Conservation (phyloP, 371 early-diverging fungal species). For the Apophysomyces elegans region DNA sequence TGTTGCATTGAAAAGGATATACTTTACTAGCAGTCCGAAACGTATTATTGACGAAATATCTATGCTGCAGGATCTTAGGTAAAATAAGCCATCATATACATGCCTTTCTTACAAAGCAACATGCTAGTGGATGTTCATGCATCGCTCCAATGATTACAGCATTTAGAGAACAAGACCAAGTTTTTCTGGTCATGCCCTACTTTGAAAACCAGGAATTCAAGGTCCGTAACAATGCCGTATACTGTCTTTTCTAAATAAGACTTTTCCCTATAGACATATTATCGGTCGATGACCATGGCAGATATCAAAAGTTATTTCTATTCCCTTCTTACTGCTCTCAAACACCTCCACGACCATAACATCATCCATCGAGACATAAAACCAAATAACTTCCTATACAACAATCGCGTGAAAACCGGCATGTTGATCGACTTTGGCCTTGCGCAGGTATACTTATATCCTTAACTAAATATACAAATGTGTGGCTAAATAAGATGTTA, state of each 20-base stretch:
- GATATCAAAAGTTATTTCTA: slow-evolving; percentile 88
- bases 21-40: slow-evolving; percentile 82
- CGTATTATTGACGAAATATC: slow-evolving; percentile 90
- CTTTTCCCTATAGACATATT: slow-evolving; percentile 54
- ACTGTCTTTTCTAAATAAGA: neutral
- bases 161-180: slow-evolving; percentile 83
- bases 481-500: neutral
- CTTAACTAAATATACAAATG: neutral
- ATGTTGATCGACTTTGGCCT: slow-evolving; percentile 98
- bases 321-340: slow-evolving; percentile 77
- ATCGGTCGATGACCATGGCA: slow-evolving; percentile 55
- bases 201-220: slow-evolving; percentile 87
- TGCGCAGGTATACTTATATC: slow-evolving; percentile 65
- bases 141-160: slow-evolving; percentile 87
- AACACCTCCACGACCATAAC: slow-evolving; percentile 72
- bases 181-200: slow-evolving; percentile 89
- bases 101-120: neutral
- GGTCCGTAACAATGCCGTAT: slow-evolving; percentile 43
- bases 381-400: slow-evolving; percentile 96
- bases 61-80: slow-evolving; percentile 79
- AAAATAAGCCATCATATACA: neutral
- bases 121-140: slow-evolving; percentile 35
- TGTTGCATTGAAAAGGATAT: slow-evolving; percentile 96
- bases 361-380: slow-evolving; percentile 97
- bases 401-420: slow-evolving; percentile 70